Base-by-base conservation (phyloP, 306 rosid species). In the Prunus dulcis region DNA sequence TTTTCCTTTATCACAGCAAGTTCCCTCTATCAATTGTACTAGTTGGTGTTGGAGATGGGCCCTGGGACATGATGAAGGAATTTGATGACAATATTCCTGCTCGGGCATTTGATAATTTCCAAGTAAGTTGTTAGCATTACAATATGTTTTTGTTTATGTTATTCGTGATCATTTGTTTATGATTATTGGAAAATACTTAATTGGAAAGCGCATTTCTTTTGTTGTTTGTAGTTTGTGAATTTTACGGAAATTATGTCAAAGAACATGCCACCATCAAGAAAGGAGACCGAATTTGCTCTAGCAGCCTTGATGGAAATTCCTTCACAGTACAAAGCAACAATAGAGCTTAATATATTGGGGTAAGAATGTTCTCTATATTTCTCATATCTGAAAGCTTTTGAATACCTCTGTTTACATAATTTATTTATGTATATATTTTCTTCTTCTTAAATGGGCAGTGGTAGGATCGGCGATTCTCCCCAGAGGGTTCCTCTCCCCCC, bases 11-110 rank as follows among this genome's bases (percentile, higher is more conserved):
- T 81, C 63, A 43, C 93, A 95, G 99, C 83, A 90, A 95, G 61
- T 89, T 85, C 66, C 99, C 99, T 27, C 92, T 95, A 56, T 95
- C 99, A 72, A 95, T 95, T 77, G 82, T 95, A 67, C 79, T 95
- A 83, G 96, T 92, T 67, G 99, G 99, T 65, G 99, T 95, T 76
- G 99, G 99, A 75, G 99, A 95, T 84, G 99, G 99, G 53, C 99
- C 99, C 28, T 95, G 99, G 99, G 97, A 95, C 83, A 95, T 83
- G 93, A 95, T 95, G 99, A 86, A 81, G 84, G 93, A 90, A 69
- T 95, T 95, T 43, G 99, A 92, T 65, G 99, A 95, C 85, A 95
- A 95, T 75, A 95, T 92, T 63, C 99, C 99, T 23, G 76, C 97
- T 64, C 89, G 99, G 23, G 89, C 75, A 38, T 92, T 95, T 9